Evolutionary conservation across 148 eudicot genomes (phyloP).

Genomic region (Camellia lanceoleosa): DNA sequence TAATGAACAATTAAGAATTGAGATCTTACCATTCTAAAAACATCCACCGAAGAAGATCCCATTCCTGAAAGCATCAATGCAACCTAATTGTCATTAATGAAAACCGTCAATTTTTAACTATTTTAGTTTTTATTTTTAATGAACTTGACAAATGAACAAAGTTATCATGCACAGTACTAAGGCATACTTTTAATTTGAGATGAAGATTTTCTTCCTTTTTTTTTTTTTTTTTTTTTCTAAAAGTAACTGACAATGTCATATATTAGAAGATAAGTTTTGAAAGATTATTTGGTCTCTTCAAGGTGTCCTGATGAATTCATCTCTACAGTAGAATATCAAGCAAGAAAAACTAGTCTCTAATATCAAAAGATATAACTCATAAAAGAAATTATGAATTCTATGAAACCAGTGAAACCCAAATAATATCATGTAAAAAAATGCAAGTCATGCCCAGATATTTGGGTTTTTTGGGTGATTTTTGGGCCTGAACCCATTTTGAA

Average conservation of each 20-base stretch:
- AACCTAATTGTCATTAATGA: constrained; percentile 51
- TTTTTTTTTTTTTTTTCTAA: too few relatives aligned
- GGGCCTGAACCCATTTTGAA: neutral
- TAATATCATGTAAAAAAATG: neutral
- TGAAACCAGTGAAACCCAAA: neutral
- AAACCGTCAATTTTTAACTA: neutral
- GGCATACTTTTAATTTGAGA: neutral
- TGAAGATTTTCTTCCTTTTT: neutral
- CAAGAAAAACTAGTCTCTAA: constrained; percentile 4
- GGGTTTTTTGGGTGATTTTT: neutral
- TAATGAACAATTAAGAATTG: neutral
- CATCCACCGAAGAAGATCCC: constrained; percentile 71
- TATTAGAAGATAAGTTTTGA: neutral
- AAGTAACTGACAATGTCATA: too few relatives aligned
- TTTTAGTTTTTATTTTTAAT: neutral
- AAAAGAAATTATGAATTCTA: neutral
- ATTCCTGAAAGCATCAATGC: constrained; percentile 94
- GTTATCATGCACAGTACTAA: neutral
- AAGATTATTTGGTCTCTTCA: neutral
- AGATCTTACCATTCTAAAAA: constrained; percentile 77
- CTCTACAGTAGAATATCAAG: neutral
- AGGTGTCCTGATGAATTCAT: neutral
- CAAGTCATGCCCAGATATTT: neutral
- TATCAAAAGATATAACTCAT: neutral
- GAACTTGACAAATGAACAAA: neutral